A percentile compares a stretch with the other conserved stretches of the same genome.
Evolutionary conservation across 176 grass and related monocot genomes (phyloP).

Genomic region (Lolium perenne): DNA sequence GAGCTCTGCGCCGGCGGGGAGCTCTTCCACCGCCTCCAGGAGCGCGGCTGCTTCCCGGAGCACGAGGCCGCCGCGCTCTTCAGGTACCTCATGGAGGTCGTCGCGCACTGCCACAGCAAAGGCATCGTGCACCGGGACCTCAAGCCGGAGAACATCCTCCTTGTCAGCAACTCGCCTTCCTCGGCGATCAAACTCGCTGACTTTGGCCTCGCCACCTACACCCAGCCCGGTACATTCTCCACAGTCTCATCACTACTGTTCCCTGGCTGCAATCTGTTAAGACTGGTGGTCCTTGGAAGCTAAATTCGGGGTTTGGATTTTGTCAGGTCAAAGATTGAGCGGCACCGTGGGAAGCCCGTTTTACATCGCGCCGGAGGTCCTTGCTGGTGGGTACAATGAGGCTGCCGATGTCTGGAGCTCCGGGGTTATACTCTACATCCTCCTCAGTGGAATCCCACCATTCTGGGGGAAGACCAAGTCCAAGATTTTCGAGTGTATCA

Average conservation of each 20-base stretch:
- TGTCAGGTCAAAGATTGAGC: slow-evolving; percentile 76
- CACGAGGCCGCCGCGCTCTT: slow-evolving; percentile 75
- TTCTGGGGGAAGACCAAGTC: slow-evolving; percentile 98
- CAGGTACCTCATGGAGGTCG: slow-evolving; percentile 84
- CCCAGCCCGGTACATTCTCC: slow-evolving; percentile 61
- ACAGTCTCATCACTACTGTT: slow-evolving; percentile 10
- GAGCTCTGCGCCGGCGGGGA: slow-evolving; percentile 92
- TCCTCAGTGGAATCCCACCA: slow-evolving; percentile 83
- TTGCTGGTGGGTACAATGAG: slow-evolving; percentile 86
- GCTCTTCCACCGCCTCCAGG: slow-evolving; percentile 88
- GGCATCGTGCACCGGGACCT: slow-evolving; percentile 95
- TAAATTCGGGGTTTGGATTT: slow-evolving; percentile 40
- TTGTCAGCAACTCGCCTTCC: slow-evolving; percentile 73
- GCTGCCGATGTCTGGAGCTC: slow-evolving; percentile 92
- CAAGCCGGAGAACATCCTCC: slow-evolving; percentile 96
- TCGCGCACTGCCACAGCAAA: slow-evolving; percentile 87
- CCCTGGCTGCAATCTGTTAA: neutral
- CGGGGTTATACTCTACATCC: slow-evolving; percentile 94
- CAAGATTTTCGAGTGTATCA: slow-evolving; percentile 87
- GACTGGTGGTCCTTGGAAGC: neutral
- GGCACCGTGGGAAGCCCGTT: slow-evolving; percentile 96
- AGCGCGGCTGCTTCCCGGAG: slow-evolving; percentile 80
- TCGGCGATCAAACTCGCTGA: slow-evolving; percentile 86
- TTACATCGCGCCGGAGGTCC: slow-evolving; percentile 96
- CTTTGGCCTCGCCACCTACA: slow-evolving; percentile 91